Evolutionary conservation across 2,329 filamentous ascomycete genomes (phyloP).

Genomic region (Colletotrichum karsti): DNA sequence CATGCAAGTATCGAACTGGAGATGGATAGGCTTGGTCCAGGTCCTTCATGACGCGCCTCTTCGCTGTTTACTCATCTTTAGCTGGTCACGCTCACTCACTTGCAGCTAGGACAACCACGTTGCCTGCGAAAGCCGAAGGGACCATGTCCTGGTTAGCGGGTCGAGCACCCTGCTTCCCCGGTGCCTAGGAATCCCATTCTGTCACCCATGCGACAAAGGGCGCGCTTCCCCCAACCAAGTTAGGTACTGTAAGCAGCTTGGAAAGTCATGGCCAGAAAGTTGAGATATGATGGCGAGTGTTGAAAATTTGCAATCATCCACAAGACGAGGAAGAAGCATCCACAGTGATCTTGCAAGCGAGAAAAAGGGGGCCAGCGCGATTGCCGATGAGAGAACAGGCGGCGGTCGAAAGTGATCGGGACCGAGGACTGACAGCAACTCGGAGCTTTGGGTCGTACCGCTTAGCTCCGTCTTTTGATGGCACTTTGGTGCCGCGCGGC

Average conservation of each 20-base stretch:
- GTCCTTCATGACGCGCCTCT: slow-evolving; percentile 16
- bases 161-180: slow-evolving; percentile 26
- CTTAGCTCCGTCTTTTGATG: background rate
- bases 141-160: slow-evolving; percentile 24
- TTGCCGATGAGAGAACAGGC: slow-evolving; percentile 10
- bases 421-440: background rate
- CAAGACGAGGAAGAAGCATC: background rate
- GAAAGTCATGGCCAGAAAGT: background rate
- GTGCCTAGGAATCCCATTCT: slow-evolving; percentile 23
- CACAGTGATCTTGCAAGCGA: background rate
- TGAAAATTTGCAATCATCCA: slow-evolving; percentile 15
- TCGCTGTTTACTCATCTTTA: slow-evolving; percentile 6
- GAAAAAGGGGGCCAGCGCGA: background rate
- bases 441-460: too few relatives aligned
- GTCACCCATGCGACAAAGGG: slow-evolving; percentile 13
- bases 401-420: background rate
- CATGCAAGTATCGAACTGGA: background rate
- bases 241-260: slow-evolving; percentile 6
- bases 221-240: slow-evolving; percentile 14
- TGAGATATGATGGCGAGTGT: slow-evolving; percentile 19
- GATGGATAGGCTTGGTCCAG: background rate
- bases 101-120: slow-evolving; percentile 11
- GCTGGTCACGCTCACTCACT: background rate
- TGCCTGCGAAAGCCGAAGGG: slow-evolving; percentile 16
- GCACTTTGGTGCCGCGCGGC: background rate